Evolutionary conservation across 306 rosid genomes (phyloP).

Genomic region (Luffa acutangula): DNA sequence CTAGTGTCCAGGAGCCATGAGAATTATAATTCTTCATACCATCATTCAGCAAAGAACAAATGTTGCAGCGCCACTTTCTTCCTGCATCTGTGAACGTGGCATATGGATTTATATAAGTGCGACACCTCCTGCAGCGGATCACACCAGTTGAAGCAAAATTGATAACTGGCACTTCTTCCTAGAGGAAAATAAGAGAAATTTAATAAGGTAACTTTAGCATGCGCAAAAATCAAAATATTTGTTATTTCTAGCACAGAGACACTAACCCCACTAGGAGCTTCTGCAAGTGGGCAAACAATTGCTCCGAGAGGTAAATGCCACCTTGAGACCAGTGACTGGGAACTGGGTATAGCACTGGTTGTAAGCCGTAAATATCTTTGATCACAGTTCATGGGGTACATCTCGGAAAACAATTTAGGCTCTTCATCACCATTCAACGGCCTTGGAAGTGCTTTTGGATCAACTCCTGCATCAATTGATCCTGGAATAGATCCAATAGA

Average conservation of each 20-base stretch:
- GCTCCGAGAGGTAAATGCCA: conserved; percentile 99
- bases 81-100: conserved; percentile 92
- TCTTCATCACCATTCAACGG: conserved; percentile 82
- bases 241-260: conserved; percentile 19
- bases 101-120: conserved; percentile 85
- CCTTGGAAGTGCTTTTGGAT: conserved; percentile 71
- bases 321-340: conserved; percentile 91
- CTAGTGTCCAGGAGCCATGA: background rate
- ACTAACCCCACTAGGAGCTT: conserved; percentile 81
- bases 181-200: conserved; percentile 14
- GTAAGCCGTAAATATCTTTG: conserved; percentile 77
- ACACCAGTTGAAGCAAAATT: conserved; percentile 72
- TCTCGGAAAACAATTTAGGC: conserved; percentile 44
- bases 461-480: conserved; percentile 63
- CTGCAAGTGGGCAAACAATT: conserved; percentile 96
- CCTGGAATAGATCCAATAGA: conserved; percentile 81
- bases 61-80: conserved; percentile 93
- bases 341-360: conserved; percentile 75
- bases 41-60: conserved; percentile 84
- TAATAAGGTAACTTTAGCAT: conserved; percentile 9
- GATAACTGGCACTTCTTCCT: conserved; percentile 94
- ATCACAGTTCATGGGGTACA: conserved; percentile 63
- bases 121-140: conserved; percentile 97
- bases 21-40: conserved; percentile 34
- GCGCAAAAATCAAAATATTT: background rate